A percentile compares a stretch with the other conserved stretches of the same genome.
These are phyloP conservation scores for Penicillium canescens DNA, from an alignment of 495 filamentous ascomycete species.

Conservation along the genomic window DNA sequence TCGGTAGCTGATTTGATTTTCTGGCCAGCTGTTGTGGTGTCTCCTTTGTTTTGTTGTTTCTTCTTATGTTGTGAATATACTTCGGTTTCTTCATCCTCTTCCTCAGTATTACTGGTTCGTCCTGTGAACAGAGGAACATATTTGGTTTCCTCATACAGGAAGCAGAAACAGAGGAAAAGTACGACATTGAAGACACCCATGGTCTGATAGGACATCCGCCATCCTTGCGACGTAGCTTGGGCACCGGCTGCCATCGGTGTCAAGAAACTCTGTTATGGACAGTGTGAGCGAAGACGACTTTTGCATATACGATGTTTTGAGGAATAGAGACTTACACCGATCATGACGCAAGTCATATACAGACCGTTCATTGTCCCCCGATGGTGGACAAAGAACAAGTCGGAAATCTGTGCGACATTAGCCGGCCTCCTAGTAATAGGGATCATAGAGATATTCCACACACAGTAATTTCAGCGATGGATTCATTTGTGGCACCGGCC, in stretches of 20 bases:
- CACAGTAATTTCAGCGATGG: constrained; percentile 38
- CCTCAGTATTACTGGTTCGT: not conserved
- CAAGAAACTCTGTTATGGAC: constrained; percentile 27
- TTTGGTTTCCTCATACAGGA: constrained; percentile 40
- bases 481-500: constrained; percentile 36
- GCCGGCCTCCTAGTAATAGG: not conserved
- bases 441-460: not conserved
- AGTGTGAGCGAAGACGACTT: too few relatives aligned
- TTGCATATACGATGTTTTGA: too few relatives aligned
- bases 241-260: constrained; percentile 35
- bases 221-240: constrained; percentile 32
- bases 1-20: not conserved
- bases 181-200: constrained; percentile 30
- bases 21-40: not conserved
- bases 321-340: constrained; percentile 25
- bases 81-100: not conserved
- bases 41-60: not conserved
- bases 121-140: constrained; percentile 26
- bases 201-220: constrained; percentile 33
- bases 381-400: constrained; percentile 42
- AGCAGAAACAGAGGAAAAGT: constrained; percentile 27
- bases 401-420: constrained; percentile 30
- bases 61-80: too few relatives aligned
- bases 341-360: constrained; percentile 38
- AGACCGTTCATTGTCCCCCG: constrained; percentile 37